Base-by-base conservation (phyloP, 2,329 filamentous ascomycete species). In the Pseudogymnoascus sp. region DNA sequence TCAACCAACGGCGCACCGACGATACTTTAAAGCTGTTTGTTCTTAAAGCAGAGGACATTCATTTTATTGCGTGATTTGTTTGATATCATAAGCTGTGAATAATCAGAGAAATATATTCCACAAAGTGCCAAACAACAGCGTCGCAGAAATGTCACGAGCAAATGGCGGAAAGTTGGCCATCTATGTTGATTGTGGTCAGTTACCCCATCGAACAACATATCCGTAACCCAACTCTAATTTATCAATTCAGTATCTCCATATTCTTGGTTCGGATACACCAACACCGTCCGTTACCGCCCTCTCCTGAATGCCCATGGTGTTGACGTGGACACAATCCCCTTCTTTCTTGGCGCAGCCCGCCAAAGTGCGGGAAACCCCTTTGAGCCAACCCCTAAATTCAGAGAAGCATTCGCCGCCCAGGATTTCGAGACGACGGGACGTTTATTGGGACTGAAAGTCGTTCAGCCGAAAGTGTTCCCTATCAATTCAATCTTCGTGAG, bases 211-310 rank as follows among this genome's bases (percentile, higher is more conserved):
- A 36, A 37, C 14, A 33, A n/a, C 6, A 12, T 30, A n/a, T 9
- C 58, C 1, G 8, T 15, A 18, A 14, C 20, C 37, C 20, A 28
- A n/a, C 5, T 30, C 20, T 37, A 30, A 28, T 47, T 39, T 35
- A 35, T 35, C 14, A 8, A 28, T 61, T 3, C 39, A 64, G 65
- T 66, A 57, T 65, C 64, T 4, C 65, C 64, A 12, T 66, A 66
- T 59, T 66, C 65, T 14, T 66, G 65, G 65, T 66, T 65, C 28
- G 65, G 65, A 7, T 60, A 62, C 37, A 63, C 61, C 38, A 64
- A 61, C 50, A 57, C 57, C n/a, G 30, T 65, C 22, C 60, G 59
- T n/a, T 58, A 63, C 53, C 61, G 65, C 3, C 64, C 64, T 2
- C 43, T 58, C 2, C 62, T 66, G 11, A 60, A 63, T 22, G 62